Evolutionary conservation across 2,329 filamentous ascomycete species (phyloP).

Genomic region (Microdochium bolleyi): DNA sequence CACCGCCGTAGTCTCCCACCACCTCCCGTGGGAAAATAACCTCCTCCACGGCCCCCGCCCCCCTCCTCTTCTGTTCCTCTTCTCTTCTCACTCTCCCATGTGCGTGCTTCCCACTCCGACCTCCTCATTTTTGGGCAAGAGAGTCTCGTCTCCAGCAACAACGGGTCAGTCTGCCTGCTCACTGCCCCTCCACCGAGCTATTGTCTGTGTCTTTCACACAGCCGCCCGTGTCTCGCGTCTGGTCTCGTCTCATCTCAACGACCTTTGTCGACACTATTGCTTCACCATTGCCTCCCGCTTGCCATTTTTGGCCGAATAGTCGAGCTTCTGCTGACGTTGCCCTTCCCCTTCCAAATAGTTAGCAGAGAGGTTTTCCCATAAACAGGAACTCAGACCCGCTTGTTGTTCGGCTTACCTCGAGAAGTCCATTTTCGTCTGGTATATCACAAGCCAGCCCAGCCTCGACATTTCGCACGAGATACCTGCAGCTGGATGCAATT

Average conservation of each 20-base stretch:
- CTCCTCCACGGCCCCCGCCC: slow-evolving; percentile 7
- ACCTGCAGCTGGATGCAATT: too few relatives aligned
- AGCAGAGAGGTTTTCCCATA: background rate
- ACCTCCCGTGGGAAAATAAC: slow-evolving; percentile 18
- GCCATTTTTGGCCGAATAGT: background rate
- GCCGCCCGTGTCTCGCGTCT: background rate
- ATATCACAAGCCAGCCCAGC: too few relatives aligned
- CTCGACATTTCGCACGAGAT: too few relatives aligned
- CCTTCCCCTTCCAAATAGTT: background rate
- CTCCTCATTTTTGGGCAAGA: slow-evolving; percentile 21
- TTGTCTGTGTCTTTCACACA: slow-evolving; percentile 1
- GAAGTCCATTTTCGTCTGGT: too few relatives aligned
- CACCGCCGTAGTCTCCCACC: slow-evolving; percentile 11
- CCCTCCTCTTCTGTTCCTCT: slow-evolving; percentile 18
- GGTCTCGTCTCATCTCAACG: background rate
- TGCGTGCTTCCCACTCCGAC: slow-evolving; percentile 22
- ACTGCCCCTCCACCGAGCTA: slow-evolving; percentile 5
- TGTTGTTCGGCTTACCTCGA: background rate
- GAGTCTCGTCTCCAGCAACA: background rate
- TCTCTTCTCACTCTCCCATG: slow-evolving; percentile 23
- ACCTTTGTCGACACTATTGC: background rate
- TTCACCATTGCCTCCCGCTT: background rate
- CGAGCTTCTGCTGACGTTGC: background rate
- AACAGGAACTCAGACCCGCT: background rate
- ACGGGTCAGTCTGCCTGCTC: background rate